Conservation (phyloP, 2,329 filamentous ascomycete species). For the Pseudogymnoascus sp. region DNA sequence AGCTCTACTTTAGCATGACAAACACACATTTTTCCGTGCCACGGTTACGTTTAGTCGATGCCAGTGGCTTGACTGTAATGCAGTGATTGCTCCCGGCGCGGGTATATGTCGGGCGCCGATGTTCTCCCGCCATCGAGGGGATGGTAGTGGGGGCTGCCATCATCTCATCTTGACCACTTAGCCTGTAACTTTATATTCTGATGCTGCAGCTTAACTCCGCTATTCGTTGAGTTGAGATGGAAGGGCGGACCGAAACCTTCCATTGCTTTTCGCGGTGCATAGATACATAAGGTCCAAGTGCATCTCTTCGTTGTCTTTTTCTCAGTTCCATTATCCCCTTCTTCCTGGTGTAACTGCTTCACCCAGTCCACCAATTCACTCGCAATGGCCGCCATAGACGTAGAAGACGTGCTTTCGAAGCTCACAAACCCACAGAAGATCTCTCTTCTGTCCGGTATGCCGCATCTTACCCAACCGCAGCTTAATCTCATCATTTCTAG, state of each 20-base stretch:
- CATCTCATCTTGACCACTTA: not conserved
- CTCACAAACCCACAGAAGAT: conserved; percentile 45
- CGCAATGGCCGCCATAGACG: conserved; percentile 44
- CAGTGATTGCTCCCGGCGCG: not conserved
- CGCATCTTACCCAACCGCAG: not conserved
- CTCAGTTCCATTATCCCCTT: not conserved
- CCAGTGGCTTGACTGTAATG: not conserved
- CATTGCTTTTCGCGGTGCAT: not conserved
- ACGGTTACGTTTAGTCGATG: not conserved
- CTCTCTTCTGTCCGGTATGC: conserved; percentile 42
- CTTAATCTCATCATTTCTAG: conserved; percentile 26
- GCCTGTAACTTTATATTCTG: conserved; percentile 5
- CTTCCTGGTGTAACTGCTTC: not conserved
- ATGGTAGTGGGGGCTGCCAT: not conserved
- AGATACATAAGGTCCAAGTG: not conserved
- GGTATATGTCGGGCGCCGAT: not conserved
- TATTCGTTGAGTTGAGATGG: not conserved
- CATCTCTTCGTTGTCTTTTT: not conserved
- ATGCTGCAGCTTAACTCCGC: not conserved
- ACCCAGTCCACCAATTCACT: not conserved
- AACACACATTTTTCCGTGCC: not conserved
- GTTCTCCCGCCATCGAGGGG: not conserved
- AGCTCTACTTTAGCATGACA: not conserved
- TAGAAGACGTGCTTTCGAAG: conserved; percentile 46
- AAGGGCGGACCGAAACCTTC: not conserved